Conservation (phyloP, 2,329 filamentous ascomycete species). For the Epichloe uncinata region DNA sequence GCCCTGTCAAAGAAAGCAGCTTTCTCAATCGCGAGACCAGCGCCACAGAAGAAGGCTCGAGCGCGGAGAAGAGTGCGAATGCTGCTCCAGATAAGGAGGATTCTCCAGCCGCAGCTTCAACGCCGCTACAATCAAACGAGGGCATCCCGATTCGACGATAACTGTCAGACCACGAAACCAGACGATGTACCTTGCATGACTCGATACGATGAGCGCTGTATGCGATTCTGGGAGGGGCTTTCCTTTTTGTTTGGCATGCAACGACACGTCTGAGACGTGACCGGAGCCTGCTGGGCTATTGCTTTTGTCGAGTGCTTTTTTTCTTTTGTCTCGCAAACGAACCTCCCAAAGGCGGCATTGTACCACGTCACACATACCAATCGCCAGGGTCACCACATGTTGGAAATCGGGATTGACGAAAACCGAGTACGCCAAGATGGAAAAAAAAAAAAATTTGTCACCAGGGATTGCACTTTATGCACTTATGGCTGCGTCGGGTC, state of each 20-base stretch:
- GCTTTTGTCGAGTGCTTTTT: not conserved
- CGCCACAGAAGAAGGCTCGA: conserved; percentile 34
- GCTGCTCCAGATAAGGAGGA: conserved; percentile 23
- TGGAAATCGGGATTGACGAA: not conserved
- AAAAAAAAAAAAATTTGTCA: not conserved
- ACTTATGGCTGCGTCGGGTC: not conserved
- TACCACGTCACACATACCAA: not conserved
- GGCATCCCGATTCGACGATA: conserved; percentile 54
- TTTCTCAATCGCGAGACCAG: conserved; percentile 75
- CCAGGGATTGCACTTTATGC: not conserved
- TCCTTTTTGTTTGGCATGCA: not conserved
- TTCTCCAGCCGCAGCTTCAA: conserved; percentile 17
- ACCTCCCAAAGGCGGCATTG: conserved; percentile 7
- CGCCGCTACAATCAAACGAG: conserved; percentile 13
- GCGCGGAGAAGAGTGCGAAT: not conserved
- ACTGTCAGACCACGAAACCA: not conserved
- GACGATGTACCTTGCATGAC: not conserved
- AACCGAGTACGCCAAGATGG: not conserved
- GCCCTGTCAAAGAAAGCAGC: conserved; percentile 83
- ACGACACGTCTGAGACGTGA: conserved; percentile 1
- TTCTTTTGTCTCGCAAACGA: conserved; percentile 1
- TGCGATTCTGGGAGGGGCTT: not conserved
- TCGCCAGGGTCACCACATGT: not conserved
- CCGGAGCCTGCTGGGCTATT: not conserved
- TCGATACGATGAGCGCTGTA: not conserved